Percentiles rank a stretch among this genome's conserved stretches.
These are phyloP conservation scores for Thalia dealbata DNA, from an alignment of 176 grass and related monocot species.

Conservation along the genomic window DNA sequence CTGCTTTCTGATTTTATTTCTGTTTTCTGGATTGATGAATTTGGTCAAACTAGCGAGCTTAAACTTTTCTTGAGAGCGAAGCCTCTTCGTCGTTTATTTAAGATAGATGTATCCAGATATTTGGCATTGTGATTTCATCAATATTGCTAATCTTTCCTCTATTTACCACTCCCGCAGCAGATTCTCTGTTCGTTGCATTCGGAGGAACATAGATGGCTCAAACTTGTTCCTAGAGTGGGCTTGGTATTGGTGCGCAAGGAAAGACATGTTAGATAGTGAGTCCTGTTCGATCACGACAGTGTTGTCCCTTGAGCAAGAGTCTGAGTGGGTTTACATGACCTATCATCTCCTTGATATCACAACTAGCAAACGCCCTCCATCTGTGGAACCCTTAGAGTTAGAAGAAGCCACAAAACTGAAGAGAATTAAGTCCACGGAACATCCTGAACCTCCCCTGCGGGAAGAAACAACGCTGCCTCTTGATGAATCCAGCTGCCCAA, in stretches of 20 bases:
- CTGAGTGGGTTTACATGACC: constrained; percentile 73
- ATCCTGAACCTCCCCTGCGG: constrained; percentile 18
- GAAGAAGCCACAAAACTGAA: constrained; percentile 18
- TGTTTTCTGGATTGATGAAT: not conserved
- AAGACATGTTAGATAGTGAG: constrained; percentile 72
- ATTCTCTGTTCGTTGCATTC: not conserved
- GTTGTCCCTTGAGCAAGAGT: constrained; percentile 60
- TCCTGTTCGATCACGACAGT: constrained; percentile 73
- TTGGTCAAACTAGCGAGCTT: not conserved
- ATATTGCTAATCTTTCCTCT: not conserved
- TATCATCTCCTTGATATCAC: constrained; percentile 77
- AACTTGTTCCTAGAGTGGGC: not conserved
- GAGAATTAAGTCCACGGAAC: constrained; percentile 29
- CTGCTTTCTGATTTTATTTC: not conserved
- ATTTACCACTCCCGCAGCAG: not conserved
- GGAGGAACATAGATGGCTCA: not conserved
- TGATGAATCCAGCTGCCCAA: constrained; percentile 25
- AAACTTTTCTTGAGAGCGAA: not conserved
- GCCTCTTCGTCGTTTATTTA: not conserved
- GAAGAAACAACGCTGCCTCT: constrained; percentile 1
- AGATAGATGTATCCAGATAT: not conserved
- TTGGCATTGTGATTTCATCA: not conserved
- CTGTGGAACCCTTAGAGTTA: constrained; percentile 11
- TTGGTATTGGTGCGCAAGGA: not conserved
- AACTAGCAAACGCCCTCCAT: constrained; percentile 43